Evolutionary conservation across 1,284 basidiomycete genomes (phyloP).

Genomic region (Pseudozyma pruni): DNA sequence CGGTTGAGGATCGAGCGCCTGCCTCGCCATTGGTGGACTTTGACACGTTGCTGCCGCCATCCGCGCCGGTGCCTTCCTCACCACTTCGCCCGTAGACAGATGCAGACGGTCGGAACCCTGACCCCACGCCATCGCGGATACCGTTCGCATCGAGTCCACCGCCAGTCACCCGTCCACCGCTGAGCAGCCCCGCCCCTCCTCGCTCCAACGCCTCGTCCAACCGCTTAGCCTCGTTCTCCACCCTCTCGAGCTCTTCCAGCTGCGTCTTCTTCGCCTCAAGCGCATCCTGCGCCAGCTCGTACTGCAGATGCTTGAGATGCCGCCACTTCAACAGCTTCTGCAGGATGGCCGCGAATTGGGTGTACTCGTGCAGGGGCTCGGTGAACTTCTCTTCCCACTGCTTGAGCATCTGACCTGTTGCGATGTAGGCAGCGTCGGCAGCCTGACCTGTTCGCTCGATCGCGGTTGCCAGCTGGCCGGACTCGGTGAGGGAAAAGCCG

Average conservation of each 20-base stretch:
- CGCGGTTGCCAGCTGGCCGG: slow-evolving; percentile 77
- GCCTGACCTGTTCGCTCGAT: slow-evolving; percentile 95
- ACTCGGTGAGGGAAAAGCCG: slow-evolving; percentile 90
- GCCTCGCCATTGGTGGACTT: slow-evolving; percentile 2
- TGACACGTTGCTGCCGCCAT: not conserved
- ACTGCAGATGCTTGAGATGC: slow-evolving; percentile 98
- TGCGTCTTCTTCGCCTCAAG: slow-evolving; percentile 87
- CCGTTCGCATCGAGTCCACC: slow-evolving; percentile 45
- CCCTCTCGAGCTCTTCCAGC: slow-evolving; percentile 89
- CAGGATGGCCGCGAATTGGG: slow-evolving; percentile 93
- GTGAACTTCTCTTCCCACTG: slow-evolving; percentile 79
- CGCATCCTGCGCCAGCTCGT: slow-evolving; percentile 92
- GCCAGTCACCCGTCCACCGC: slow-evolving; percentile 16
- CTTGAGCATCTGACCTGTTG: slow-evolving; percentile 75
- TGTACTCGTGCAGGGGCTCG: slow-evolving; percentile 94
- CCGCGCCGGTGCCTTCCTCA: slow-evolving; percentile 10
- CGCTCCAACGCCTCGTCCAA: slow-evolving; percentile 82
- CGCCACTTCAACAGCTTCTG: slow-evolving; percentile 92
- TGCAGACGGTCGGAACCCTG: slow-evolving; percentile 27
- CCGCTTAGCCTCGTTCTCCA: slow-evolving; percentile 87
- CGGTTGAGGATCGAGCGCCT: not conserved
- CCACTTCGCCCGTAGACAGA: slow-evolving; percentile 39
- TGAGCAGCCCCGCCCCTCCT: slow-evolving; percentile 53
- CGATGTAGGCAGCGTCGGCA: slow-evolving; percentile 90
- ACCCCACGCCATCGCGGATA: slow-evolving; percentile 44